phyloP scores from a whole-genome alignment of 495 filamentous ascomycete genomes.

The Recurvomyces mirabilis region DNA sequence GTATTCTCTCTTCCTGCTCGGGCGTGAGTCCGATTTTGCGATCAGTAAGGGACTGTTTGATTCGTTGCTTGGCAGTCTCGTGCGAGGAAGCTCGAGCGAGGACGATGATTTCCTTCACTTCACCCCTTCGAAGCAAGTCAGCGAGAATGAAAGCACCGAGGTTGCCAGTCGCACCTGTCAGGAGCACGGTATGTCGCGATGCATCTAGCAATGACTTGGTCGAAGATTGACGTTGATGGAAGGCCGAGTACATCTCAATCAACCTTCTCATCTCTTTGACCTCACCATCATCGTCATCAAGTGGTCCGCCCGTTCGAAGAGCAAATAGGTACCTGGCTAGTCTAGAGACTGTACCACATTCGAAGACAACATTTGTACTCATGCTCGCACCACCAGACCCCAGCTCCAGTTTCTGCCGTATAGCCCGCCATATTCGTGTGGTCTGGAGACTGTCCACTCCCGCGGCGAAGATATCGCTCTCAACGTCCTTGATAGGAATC shows the following conservation, averaged over 20 bases:
- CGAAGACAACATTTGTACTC: slow-evolving; percentile 24
- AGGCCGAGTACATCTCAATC: slow-evolving; percentile 30
- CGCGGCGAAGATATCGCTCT: slow-evolving; percentile 22
- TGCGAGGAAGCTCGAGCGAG: slow-evolving; percentile 17
- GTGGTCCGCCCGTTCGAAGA: slow-evolving; percentile 7
- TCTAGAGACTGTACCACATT: slow-evolving; percentile 11
- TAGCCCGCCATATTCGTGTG: slow-evolving; percentile 15
- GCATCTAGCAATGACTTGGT: slow-evolving; percentile 1
- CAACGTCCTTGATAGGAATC: neutral
- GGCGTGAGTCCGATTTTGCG: slow-evolving; percentile 8
- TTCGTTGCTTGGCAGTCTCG: slow-evolving; percentile 1
- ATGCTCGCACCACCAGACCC: slow-evolving; percentile 4
- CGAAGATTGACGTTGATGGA: slow-evolving; percentile 13
- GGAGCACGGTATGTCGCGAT: slow-evolving; percentile 16
- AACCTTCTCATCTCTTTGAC: slow-evolving; percentile 28
- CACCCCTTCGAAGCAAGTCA: slow-evolving; percentile 4
- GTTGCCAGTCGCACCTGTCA: slow-evolving; percentile 25
- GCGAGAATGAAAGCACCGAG: slow-evolving; percentile 15
- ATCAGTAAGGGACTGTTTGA: slow-evolving; percentile 5
- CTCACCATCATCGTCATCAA: slow-evolving; percentile 4
- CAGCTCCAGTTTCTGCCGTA: slow-evolving; percentile 16
- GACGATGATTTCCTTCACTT: slow-evolving; percentile 10
- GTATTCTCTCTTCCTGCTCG: slow-evolving; percentile 1
- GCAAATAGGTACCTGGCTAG: slow-evolving; percentile 10
- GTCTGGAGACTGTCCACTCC: slow-evolving; percentile 26